These are phyloP conservation scores for Symbiodinium natans DNA, from an alignment of 73 alveolate genomes.

Conservation along the genomic window DNA sequence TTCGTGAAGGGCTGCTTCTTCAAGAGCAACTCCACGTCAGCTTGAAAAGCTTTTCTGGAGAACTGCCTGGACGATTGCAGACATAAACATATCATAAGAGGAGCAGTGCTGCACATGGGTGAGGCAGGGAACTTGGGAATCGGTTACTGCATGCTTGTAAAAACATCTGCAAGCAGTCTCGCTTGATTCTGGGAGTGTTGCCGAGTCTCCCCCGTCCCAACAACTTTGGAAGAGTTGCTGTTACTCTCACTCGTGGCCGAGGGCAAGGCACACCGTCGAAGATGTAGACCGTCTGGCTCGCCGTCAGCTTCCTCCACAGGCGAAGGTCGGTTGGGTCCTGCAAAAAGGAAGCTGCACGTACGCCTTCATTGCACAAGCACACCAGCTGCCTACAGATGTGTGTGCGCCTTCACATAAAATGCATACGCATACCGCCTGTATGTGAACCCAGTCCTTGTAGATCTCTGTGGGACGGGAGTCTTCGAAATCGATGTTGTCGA, in stretches of 20 bases:
- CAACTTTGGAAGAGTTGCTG: too few relatives aligned
- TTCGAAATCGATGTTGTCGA: neutral
- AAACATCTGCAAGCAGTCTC: too few relatives aligned
- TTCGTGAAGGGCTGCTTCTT: neutral
- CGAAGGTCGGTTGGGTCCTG: neutral
- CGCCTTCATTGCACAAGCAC: too few relatives aligned
- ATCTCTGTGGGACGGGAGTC: neutral
- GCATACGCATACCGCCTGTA: too few relatives aligned
- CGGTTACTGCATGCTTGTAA: neutral
- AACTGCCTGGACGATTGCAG: neutral
- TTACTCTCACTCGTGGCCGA: too few relatives aligned
- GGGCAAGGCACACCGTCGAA: neutral
- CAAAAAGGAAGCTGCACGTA: too few relatives aligned
- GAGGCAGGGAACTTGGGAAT: neutral
- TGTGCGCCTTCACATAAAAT: too few relatives aligned
- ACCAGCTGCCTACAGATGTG: too few relatives aligned
- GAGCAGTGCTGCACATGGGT: neutral
- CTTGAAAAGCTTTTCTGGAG: neutral
- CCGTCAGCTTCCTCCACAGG: neutral
- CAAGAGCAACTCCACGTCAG: neutral
- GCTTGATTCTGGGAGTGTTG: too few relatives aligned
- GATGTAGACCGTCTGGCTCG: neutral
- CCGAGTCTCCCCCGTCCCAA: too few relatives aligned
- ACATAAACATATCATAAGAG: too few relatives aligned
- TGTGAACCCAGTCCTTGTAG: constrained; percentile 8